phyloP scores from a whole-genome alignment of 257 asterid genomes.

The Cruciata laevipes region DNA sequence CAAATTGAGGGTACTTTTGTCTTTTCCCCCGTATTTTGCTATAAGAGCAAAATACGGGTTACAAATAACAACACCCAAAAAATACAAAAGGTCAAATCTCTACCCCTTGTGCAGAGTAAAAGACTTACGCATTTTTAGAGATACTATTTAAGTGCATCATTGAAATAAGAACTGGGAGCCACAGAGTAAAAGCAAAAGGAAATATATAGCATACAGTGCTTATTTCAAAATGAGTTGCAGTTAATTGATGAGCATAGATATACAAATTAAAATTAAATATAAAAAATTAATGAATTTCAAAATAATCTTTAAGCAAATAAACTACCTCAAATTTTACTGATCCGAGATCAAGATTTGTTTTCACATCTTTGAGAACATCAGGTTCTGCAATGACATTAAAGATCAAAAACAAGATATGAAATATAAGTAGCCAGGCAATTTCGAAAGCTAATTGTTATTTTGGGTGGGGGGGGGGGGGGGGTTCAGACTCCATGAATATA shows the following conservation, averaged over 20 bases:
- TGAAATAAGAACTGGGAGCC: no score
- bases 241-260: background rate
- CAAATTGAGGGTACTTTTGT: no score
- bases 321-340: conserved; percentile 86
- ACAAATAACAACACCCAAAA: no score
- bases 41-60: no score
- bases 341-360: conserved; percentile 86
- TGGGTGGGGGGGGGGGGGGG: no score
- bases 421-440: no score
- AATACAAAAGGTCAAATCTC: no score
- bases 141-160: no score
- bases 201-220: no score
- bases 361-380: conserved; percentile 88
- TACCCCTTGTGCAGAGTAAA: no score
- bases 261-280: background rate
- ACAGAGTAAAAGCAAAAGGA: no score
- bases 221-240: background rate
- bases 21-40: no score
- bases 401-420: background rate
- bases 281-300: background rate
- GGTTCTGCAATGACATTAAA: conserved; percentile 58
- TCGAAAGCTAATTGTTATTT: background rate
- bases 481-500: background rate
- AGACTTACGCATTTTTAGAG: background rate
- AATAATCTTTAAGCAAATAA: background rate